Evolutionary conservation across 768 basidiomycete genomes (phyloP), one percentile per base, ranked within the genome.

Genomic region (Trametes cinnabarina): DNA sequence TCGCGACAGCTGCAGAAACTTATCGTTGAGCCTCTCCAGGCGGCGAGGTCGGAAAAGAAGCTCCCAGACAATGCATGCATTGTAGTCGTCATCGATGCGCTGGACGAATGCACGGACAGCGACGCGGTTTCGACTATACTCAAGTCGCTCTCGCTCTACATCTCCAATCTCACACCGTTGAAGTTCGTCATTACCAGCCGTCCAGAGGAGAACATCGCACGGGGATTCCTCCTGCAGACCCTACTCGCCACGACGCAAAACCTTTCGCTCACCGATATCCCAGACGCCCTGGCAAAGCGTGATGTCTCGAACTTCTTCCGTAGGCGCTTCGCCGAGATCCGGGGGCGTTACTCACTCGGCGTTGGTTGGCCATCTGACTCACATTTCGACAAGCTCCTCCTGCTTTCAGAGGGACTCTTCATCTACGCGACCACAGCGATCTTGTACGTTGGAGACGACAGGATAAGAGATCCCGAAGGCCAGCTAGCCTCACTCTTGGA

Each of bases 351-450:
- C 49, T n/a, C 11, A 10, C 7, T 42, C 7, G 39, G 12, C n/a
- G 37, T n/a, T 3, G 15, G 11, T 11, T 61, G 60, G 60, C 6
- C 55, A 50, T 20, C 12, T 41, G 5, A 19, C 17, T 23, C 26
- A 28, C 2, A 32, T 51, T 3, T 61, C 15, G 22, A 44, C 3
- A 23, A 23, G 6, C 37, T 61, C 11, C 19, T 34, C 9, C 15
- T 41, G 1, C 22, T 47, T 5, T 35, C 55, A 1, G 42, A 30
- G 10, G 63, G 60, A 1, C 30, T 68, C 9, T 69, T 69, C 37
- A 65, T 66, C n/a, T 67, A 56, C 20, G 67, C 67, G 1, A 47
- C 66, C 1, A 64, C 66, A 0, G 53, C 59, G 0, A 44, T 63
- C 17, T 58, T 54, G 22, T 66, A 60, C 23, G 61, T 69, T 5